These are phyloP conservation scores for Primulina eburnea DNA, from an alignment of 257 asterid species.

Conservation along the genomic window DNA sequence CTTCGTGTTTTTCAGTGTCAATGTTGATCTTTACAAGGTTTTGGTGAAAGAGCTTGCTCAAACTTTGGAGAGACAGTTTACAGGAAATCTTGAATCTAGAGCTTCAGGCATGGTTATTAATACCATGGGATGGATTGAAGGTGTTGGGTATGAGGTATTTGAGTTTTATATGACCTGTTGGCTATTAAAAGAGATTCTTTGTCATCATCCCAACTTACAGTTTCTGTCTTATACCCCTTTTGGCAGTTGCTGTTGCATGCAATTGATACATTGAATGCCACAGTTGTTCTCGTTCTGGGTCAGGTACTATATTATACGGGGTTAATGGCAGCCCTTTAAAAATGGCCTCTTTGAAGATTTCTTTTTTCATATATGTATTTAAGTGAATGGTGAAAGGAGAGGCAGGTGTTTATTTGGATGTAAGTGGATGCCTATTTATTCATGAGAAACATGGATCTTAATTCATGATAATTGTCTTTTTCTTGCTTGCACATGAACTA, in stretches of 20 bases:
- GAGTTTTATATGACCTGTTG: constrained; percentile 1
- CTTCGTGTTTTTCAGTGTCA: constrained; percentile 62
- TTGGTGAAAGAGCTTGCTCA: constrained; percentile 91
- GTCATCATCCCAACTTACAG: constrained; percentile 4
- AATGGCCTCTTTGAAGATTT: background rate
- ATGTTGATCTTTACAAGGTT: constrained; percentile 80
- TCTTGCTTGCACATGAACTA: constrained; percentile 23
- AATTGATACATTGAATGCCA: constrained; percentile 72
- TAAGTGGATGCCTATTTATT: background rate
- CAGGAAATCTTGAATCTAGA: constrained; percentile 85
- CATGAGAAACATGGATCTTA: constrained; percentile 8
- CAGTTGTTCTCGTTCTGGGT: constrained; percentile 90
- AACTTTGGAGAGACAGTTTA: constrained; percentile 73
- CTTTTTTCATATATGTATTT: background rate
- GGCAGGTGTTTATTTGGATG: background rate
- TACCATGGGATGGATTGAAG: constrained; percentile 99
- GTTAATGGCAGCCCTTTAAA: constrained; percentile 17
- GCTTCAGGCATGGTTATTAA: constrained; percentile 95
- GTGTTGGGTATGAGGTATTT: constrained; percentile 90
- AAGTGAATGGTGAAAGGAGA: background rate
- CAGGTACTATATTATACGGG: constrained; percentile 57
- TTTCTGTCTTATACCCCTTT: constrained; percentile 12
- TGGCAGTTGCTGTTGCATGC: constrained; percentile 93
- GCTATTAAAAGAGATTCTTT: background rate
- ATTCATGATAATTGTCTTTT: background rate